Evolutionary conservation across 2,329 filamentous ascomycete species (phyloP), one percentile per base, ranked within the genome.

Genomic region (Botrytis galanthina): DNA sequence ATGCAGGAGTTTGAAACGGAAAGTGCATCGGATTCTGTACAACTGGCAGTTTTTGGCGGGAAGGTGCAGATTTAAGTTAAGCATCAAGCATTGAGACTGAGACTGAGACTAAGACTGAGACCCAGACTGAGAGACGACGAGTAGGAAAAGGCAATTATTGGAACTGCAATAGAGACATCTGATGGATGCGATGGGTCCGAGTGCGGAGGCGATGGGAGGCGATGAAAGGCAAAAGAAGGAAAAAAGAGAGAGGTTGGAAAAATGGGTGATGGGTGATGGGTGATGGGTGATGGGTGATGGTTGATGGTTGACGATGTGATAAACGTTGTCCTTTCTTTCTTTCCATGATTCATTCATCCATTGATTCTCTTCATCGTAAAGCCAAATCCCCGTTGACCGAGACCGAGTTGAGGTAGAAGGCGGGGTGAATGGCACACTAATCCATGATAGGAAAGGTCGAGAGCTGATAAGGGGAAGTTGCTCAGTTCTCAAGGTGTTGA

Each of bases 141-240:
- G 51, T 3, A 57, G 51, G 29, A 4, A 54, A n/a, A 18, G 29
- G 16, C n/a, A 18, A 54, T 29, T 8, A 18, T 29, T 57, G 51
- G n/a, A 29, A 57, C 51, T 57, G 51, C n/a, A 29, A 29, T 57
- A 29, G 51, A 29, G 48, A 46, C 44, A 46, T 46, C 20, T 18
- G 6, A 62, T 62, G 14, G n/a, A 62, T 64, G 37, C n/a, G n/a
- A n/a, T n/a, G 37, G 62, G 62, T 48, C 62, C 42, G 62, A 66
- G 46, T 14, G 37, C 42, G 29, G 42, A 46, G 42, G 29, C 29
- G 42, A 26, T 46, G 62, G 37, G 37, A 44, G 39, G 12, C 39
- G 39, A 42, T 42, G 39, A 35, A 44, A 29, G 10, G 14, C 6
- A 29, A 44, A 32, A 14, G 26, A 57, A n/a, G 39, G 5, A 37